A percentile compares a stretch with the other conserved stretches of the same genome.
phyloP scores from a whole-genome alignment of 1,139 yeast genomes.

The Yarrowia galli region DNA sequence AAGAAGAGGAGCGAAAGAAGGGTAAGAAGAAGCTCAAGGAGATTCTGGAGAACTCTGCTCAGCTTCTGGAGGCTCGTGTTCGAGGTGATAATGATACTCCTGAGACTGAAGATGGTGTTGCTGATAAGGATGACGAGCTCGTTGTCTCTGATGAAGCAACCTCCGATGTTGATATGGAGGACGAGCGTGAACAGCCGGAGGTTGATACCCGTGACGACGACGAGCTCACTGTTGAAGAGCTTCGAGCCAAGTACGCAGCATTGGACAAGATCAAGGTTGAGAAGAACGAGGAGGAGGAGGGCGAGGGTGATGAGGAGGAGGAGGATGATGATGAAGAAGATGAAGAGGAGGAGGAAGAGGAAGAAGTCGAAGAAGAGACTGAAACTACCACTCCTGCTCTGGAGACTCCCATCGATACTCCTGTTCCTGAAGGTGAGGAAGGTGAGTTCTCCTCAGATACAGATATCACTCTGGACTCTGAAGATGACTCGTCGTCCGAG shows the following conservation, averaged over 20 bases:
- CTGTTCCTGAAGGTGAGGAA: conserved; percentile 38
- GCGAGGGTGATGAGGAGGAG: conserved; percentile 46
- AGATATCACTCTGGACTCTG: conserved; percentile 45
- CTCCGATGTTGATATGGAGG: conserved; percentile 45
- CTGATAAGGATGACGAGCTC: conserved; percentile 40
- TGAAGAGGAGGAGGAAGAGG: conserved; percentile 46
- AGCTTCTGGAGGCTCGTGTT: conserved; percentile 83
- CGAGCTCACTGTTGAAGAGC: conserved; percentile 68
- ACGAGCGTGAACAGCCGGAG: conserved; percentile 44
- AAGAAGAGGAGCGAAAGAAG: conserved; percentile 65
- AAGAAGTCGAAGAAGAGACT: conserved; percentile 45
- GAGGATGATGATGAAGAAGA: conserved; percentile 44
- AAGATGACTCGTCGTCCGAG: conserved; percentile 44
- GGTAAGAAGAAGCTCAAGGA: conserved; percentile 90
- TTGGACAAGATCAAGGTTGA: conserved; percentile 50
- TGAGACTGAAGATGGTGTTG: conserved; percentile 42
- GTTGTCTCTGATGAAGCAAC: conserved; percentile 42
- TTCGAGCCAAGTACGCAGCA: conserved; percentile 67
- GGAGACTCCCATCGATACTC: conserved; percentile 38
- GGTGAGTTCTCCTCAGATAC: conserved; percentile 45
- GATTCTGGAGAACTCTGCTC: conserved; percentile 91
- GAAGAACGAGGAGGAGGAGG: conserved; percentile 44
- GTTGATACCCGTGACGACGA: conserved; percentile 55
- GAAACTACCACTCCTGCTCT: conserved; percentile 25
- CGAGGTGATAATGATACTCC: conserved; percentile 51